phyloP scores from a whole-genome alignment of 352 stramenopile genomes.

The Phytophthora sp. region DNA sequence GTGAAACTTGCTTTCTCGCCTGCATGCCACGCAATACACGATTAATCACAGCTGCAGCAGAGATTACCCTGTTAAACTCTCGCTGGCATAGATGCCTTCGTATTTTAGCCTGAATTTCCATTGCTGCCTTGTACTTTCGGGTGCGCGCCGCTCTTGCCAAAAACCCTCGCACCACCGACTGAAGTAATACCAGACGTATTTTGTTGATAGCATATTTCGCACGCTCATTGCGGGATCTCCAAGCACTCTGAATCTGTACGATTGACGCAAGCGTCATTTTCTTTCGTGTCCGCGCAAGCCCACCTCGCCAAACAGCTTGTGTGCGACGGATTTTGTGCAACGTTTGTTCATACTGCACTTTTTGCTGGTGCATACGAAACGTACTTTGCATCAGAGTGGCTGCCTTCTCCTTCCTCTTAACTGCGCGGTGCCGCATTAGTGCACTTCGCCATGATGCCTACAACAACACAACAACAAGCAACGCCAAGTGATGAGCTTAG shows the following conservation, averaged over 20 bases:
- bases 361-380: slow-evolving; percentile 29
- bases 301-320: slow-evolving; percentile 40
- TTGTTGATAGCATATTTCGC: slow-evolving; percentile 38
- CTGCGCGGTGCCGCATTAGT: slow-evolving; percentile 14
- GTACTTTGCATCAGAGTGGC: slow-evolving; percentile 35
- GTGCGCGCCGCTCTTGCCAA: slow-evolving; percentile 12
- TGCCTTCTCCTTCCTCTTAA: slow-evolving; percentile 24
- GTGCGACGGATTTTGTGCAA: slow-evolving; percentile 22
- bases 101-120: slow-evolving; percentile 38
- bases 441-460: slow-evolving; percentile 34
- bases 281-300: slow-evolving; percentile 15
- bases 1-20: slow-evolving; percentile 10
- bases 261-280: slow-evolving; percentile 21
- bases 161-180: slow-evolving; percentile 34
- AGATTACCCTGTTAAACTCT: slow-evolving; percentile 16
- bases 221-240: slow-evolving; percentile 33
- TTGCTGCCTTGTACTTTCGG: slow-evolving; percentile 21
- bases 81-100: slow-evolving; percentile 22
- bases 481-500: neutral
- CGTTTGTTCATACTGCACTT: slow-evolving; percentile 22
- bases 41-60: slow-evolving; percentile 35
- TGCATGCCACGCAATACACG: slow-evolving; percentile 41
- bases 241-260: slow-evolving; percentile 38
- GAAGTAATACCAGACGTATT: slow-evolving; percentile 35
- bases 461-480: neutral